phyloP scores from a whole-genome alignment of 2,329 filamentous ascomycete genomes.

The Sclerotinia trifoliorum region DNA sequence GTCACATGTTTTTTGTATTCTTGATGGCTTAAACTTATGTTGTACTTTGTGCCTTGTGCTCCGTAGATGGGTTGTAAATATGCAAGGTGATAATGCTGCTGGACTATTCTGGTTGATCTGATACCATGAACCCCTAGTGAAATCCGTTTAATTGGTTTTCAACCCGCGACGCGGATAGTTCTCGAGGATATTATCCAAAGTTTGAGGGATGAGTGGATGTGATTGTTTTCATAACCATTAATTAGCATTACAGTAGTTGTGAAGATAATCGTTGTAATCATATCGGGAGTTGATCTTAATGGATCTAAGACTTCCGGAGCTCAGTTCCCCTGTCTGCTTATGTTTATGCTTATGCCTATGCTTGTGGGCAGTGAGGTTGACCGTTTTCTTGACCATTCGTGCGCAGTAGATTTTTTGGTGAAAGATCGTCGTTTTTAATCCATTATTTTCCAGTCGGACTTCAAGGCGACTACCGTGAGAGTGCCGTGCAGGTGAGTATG shows the following conservation, averaged over 20 bases:
- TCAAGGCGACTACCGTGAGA: neutral
- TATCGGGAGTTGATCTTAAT: neutral
- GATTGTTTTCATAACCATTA: neutral
- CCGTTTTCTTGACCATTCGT: conserved; percentile 5
- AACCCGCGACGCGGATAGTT: neutral
- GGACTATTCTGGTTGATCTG: conserved; percentile 1
- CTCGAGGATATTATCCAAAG: neutral
- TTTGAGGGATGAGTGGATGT: conserved; percentile 1
- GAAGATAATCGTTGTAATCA: neutral
- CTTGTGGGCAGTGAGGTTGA: conserved; percentile 3
- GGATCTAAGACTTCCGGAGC: neutral
- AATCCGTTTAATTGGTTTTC: neutral
- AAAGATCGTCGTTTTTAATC: neutral
- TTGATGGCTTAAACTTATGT: no score
- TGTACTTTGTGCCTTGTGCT: no score
- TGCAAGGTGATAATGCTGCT: conserved; percentile 12
- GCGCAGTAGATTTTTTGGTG: neutral
- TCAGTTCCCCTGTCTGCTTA: neutral
- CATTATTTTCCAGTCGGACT: conserved; percentile 5
- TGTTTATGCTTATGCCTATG: neutral
- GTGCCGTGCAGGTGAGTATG: neutral
- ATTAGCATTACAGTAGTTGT: neutral
- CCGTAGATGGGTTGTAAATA: neutral
- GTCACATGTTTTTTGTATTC: no score
- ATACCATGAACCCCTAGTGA: neutral